These are phyloP conservation scores for Fusarium solani-melongenae DNA, from an alignment of 2,329 filamentous ascomycete genomes.

Conservation along the genomic window DNA sequence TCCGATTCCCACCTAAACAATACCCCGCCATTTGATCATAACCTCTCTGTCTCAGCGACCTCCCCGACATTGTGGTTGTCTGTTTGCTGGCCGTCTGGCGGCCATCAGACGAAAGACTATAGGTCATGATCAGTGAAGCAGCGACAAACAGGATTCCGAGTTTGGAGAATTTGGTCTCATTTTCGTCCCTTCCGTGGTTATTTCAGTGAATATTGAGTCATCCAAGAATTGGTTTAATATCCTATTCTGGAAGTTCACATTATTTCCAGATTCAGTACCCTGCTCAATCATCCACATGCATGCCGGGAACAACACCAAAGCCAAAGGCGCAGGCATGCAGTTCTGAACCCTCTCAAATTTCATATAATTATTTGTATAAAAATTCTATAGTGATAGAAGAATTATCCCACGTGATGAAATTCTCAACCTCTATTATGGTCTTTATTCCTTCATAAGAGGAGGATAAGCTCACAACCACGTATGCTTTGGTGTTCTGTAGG, in stretches of 20 bases:
- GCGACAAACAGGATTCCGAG: not conserved
- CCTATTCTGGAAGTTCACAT: not conserved
- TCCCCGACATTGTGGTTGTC: too few species aligned
- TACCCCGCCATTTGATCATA: too few species aligned
- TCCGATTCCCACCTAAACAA: too few species aligned
- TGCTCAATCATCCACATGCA: not conserved
- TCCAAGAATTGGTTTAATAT: not conserved
- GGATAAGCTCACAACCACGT: too few species aligned
- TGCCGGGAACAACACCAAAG: not conserved
- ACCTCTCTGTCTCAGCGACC: too few species aligned
- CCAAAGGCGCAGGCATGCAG: not conserved
- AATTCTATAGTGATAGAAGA: too few species aligned
- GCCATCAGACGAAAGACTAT: not conserved
- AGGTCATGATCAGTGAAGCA: not conserved
- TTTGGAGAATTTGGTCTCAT: too few species aligned
- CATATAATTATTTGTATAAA: not conserved
- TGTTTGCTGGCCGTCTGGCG: too few species aligned
- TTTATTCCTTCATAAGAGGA: too few species aligned
- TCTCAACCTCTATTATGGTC: too few species aligned
- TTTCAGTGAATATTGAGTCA: not conserved
- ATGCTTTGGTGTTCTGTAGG: not conserved
- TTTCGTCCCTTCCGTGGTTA: not conserved
- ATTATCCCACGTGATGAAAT: too few species aligned
- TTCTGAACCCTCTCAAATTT: not conserved
- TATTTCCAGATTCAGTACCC: not conserved